These are phyloP conservation scores for Ophiocordyceps unilateralis DNA, from an alignment of 2,329 filamentous ascomycete genomes.

Conservation along the genomic window DNA sequence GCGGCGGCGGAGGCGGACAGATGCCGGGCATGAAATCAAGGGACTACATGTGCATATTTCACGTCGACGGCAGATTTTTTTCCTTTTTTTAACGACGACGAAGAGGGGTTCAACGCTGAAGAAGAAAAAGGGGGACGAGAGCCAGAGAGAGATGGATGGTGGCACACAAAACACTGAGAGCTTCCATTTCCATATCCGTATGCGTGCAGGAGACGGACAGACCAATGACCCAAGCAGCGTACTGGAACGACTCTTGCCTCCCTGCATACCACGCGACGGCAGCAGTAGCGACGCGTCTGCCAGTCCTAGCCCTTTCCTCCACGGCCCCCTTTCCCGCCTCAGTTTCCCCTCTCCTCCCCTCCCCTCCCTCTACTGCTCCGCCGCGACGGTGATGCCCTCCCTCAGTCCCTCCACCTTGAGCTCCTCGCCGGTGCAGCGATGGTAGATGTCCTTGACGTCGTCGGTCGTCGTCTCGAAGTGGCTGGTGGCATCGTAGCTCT, in stretches of 20 bases:
- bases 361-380: constrained; percentile 33
- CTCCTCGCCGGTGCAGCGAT: constrained; percentile 65
- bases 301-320: background rate
- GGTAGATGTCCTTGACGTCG: constrained; percentile 89
- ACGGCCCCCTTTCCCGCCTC: background rate
- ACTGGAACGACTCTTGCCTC: too few relatives aligned
- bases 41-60: too few relatives aligned
- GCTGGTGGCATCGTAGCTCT: constrained; percentile 94
- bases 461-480: constrained; percentile 90
- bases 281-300: background rate
- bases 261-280: background rate
- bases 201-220: background rate
- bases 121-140: background rate
- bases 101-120: too few relatives aligned
- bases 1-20: too few relatives aligned
- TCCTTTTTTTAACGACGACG: too few relatives aligned
- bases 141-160: background rate
- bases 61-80: too few relatives aligned
- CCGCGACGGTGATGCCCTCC: constrained; percentile 58
- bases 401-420: constrained; percentile 75
- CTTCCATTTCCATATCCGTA: background rate
- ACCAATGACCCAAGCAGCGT: background rate
- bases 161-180: background rate
- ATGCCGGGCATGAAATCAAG: too few relatives aligned
- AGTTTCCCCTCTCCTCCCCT: background rate